A percentile compares a stretch with the other conserved stretches of the same genome.
Conservation (phyloP, 2,329 filamentous ascomycete genomes). For the Capronia epimyces region DNA sequence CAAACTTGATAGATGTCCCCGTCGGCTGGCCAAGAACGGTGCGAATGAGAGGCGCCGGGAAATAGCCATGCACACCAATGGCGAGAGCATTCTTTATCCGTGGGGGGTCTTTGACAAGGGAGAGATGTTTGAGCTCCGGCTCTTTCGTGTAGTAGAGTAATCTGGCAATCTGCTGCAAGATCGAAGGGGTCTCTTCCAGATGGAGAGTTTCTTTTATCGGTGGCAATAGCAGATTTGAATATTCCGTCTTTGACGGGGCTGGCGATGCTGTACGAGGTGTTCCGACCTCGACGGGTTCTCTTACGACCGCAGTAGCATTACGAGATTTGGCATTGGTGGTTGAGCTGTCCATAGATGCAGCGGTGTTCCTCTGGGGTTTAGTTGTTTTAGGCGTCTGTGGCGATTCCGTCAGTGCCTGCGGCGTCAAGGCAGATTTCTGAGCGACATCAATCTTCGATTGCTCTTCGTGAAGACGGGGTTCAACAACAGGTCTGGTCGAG, state of each 20-base stretch:
- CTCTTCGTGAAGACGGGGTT: slow-evolving; percentile 4
- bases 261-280: slow-evolving; percentile 26
- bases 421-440: slow-evolving; percentile 2
- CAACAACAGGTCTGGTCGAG: slow-evolving; percentile 6
- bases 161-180: slow-evolving; percentile 53
- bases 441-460: slow-evolving; percentile 11
- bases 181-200: slow-evolving; percentile 51
- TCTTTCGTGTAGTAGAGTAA: slow-evolving; percentile 50
- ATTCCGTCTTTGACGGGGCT: slow-evolving; percentile 29
- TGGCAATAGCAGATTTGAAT: slow-evolving; percentile 47
- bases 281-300: slow-evolving; percentile 24
- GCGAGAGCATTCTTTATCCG: slow-evolving; percentile 80
- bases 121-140: slow-evolving; percentile 63
- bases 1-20: slow-evolving; percentile 89
- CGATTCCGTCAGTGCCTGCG: neutral
- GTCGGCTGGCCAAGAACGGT: slow-evolving; percentile 90
- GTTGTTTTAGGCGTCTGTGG: slow-evolving; percentile 14
- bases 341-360: slow-evolving; percentile 28
- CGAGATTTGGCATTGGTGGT: slow-evolving; percentile 23
- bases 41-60: slow-evolving; percentile 80
- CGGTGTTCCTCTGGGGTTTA: slow-evolving; percentile 29
- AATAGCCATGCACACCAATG: slow-evolving; percentile 91
- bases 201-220: slow-evolving; percentile 45
- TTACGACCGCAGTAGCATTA: slow-evolving; percentile 27
- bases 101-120: slow-evolving; percentile 61